phyloP scores from a whole-genome alignment of 2,329 filamentous ascomycete species.

The Hansfordia pulvinata region DNA sequence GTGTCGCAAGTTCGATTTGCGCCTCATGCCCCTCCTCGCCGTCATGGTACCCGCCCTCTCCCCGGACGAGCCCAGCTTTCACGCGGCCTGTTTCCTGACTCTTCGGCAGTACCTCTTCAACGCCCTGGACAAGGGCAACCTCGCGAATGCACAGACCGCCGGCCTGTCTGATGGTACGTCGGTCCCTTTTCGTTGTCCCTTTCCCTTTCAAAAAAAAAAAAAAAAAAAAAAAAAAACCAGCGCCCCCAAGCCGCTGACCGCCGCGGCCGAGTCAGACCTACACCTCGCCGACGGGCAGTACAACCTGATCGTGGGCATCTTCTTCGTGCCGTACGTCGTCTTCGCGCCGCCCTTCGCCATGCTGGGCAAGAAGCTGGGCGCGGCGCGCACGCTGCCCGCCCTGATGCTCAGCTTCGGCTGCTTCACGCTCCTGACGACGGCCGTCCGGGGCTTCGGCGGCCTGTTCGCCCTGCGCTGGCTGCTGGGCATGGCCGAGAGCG shows the following conservation, averaged over 20 bases:
- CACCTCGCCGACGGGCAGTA: conserved; percentile 50
- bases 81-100: neutral
- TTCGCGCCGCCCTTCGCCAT: conserved; percentile 53
- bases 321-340: conserved; percentile 61
- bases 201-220: too few species aligned
- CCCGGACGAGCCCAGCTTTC: too few species aligned
- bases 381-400: conserved; percentile 44
- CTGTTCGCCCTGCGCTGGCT: conserved; percentile 58
- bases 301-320: conserved; percentile 55
- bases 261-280: too few species aligned
- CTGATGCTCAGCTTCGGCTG: conserved; percentile 56
- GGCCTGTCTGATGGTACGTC: conserved; percentile 24
- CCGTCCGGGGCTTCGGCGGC: conserved; percentile 45
- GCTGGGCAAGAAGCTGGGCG: conserved; percentile 54
- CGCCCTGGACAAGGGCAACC: conserved; percentile 34
- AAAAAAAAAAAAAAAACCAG: too few species aligned
- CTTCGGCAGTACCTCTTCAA: conserved; percentile 24
- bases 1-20: conserved; percentile 40
- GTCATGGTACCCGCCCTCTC: conserved; percentile 35
- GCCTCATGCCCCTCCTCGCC: conserved; percentile 37
- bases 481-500: conserved; percentile 53
- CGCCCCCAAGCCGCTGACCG: too few species aligned
- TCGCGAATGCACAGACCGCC: conserved; percentile 44
- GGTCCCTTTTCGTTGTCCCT: too few species aligned
- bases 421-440: conserved; percentile 45